Conservation (phyloP, 2,329 filamentous ascomycete genomes). For the Alternaria novae-zelandiae region DNA sequence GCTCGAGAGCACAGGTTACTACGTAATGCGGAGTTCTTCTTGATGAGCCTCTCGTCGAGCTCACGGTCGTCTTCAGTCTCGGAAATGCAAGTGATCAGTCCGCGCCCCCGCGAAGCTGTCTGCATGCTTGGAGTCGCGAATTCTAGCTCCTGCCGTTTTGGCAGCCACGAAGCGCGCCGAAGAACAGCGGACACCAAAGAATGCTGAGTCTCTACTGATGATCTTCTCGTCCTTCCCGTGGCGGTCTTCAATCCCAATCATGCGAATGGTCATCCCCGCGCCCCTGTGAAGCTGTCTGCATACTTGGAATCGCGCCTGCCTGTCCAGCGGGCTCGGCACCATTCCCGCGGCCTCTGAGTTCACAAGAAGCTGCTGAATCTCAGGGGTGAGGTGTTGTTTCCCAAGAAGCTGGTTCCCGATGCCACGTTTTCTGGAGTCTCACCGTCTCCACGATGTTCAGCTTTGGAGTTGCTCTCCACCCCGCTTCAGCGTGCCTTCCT, state of each 20-base stretch:
- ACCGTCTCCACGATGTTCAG: not conserved
- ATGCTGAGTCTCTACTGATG: not conserved
- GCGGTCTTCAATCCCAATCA: not conserved
- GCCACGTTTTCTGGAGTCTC: not conserved
- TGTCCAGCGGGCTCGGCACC: not conserved
- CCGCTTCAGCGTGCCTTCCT: constrained; percentile 1
- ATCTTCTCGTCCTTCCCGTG: not conserved
- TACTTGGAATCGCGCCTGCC: not conserved
- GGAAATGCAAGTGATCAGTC: not conserved
- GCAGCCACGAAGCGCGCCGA: not conserved
- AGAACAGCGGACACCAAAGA: not conserved
- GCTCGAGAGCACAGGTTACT: not conserved
- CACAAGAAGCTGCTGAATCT: not conserved
- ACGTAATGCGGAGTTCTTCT: not conserved
- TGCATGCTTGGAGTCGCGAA: not conserved
- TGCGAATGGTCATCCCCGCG: not conserved
- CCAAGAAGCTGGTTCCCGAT: not conserved
- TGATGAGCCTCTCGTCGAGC: not conserved
- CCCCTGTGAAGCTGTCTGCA: not conserved
- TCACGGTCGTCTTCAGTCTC: not conserved
- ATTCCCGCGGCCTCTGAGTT: not conserved
- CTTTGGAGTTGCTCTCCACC: not conserved
- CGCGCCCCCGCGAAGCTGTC: not conserved
- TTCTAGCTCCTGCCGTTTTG: not conserved
- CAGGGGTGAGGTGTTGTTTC: not conserved